Base-by-base conservation (phyloP, 352 stramenopile genomes). In the Phytopythium kandeliae region DNA sequence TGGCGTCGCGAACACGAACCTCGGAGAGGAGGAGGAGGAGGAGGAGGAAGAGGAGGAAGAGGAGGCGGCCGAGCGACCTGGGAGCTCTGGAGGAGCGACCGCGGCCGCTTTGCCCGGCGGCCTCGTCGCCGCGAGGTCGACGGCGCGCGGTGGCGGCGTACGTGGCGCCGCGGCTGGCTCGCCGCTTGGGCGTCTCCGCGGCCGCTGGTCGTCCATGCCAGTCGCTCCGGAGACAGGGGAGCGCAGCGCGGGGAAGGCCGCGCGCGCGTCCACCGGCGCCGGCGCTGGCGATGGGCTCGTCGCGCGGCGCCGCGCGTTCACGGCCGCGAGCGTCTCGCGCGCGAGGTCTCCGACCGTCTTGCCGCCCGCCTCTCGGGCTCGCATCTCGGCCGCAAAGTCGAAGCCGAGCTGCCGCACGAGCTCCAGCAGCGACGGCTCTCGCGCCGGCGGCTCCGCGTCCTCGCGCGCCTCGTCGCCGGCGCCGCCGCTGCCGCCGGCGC, bases 311-410 rank as follows among this genome's bases (percentile, higher is more conserved):
- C 57, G 59, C 31, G 85, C 73, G 19, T 76, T 74, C 2, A 86
- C 64, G 17, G 78, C 69, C 13, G 62, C 56, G 34, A 89, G 58
- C n/a, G 69, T 83, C 31, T 86, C 75, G 6, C 78, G 55, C 31
- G 78, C 78, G 3, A 89, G 56, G 46, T 89, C 74, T 2, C 78
- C 78, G 17, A 86, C 69, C 2, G 68, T 81, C 51, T 75, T 82
- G n/a, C 58, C 51, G 33, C 75, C 70, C 12, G 60, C 38, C 44
- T 69, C 62, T 36, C 55, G 48, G 30, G 69, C 64, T 22, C 74
- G 57, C 21, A 89, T 58, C 48, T 89, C 78, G 21, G 78, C 67
- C 0, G 57, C 67, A 48, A 86, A 86, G 41, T 86, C 66, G 31
- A 65, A 85, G 16, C 55, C 78, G 22, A 89, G 74, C 21, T 78